These are phyloP conservation scores for Pseudocercospora crystallina DNA, from an alignment of 2,329 filamentous ascomycete genomes.

Conservation along the genomic window DNA sequence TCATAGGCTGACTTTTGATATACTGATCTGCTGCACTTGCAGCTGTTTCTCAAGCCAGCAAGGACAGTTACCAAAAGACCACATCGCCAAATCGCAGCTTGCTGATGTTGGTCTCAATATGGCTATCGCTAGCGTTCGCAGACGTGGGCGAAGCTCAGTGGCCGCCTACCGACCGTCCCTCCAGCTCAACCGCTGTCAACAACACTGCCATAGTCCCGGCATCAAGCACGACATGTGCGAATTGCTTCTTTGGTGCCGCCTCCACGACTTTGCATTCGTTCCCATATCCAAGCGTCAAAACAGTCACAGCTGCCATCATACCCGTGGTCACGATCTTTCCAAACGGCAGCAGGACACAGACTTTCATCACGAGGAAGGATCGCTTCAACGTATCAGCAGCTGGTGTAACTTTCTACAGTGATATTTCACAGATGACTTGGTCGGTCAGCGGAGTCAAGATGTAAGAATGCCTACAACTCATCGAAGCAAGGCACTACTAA, in stretches of 20 bases:
- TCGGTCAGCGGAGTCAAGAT: neutral
- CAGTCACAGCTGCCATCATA: neutral
- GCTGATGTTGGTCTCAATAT: too few relatives aligned
- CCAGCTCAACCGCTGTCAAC: too few relatives aligned
- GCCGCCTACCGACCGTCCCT: too few relatives aligned
- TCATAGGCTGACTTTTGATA: too few relatives aligned
- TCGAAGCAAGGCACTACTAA: neutral
- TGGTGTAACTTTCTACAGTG: neutral
- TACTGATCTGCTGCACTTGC: too few relatives aligned
- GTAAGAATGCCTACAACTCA: neutral
- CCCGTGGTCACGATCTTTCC: neutral
- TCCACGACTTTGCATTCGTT: slow-evolving; percentile 7
- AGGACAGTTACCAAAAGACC: too few relatives aligned
- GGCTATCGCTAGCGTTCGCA: too few relatives aligned
- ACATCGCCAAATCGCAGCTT: too few relatives aligned
- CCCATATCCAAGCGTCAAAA: neutral
- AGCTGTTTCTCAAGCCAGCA: too few relatives aligned
- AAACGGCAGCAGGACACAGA: neutral
- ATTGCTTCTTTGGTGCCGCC: slow-evolving; percentile 8
- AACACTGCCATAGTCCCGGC: too few relatives aligned
- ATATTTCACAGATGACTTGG: slow-evolving; percentile 6
- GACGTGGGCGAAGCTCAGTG: too few relatives aligned
- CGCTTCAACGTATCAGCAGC: neutral
- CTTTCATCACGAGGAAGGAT: neutral
- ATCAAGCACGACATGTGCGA: neutral